Conservation (phyloP, 179 eudicot species). For the Beta corolliflora region DNA sequence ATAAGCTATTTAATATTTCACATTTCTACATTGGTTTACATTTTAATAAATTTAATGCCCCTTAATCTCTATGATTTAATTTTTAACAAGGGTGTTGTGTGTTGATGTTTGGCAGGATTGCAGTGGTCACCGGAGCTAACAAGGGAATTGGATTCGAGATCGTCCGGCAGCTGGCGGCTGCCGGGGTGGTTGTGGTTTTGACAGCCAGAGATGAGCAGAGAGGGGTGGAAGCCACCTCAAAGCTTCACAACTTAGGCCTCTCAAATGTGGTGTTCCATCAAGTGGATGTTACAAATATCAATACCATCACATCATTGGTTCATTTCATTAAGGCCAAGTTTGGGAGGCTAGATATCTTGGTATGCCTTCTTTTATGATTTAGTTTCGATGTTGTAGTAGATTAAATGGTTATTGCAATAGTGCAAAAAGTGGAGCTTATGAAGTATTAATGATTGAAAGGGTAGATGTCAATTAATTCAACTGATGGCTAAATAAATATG, state of each 20-base stretch:
- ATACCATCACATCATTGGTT: constrained; percentile 22
- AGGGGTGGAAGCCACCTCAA: constrained; percentile 25
- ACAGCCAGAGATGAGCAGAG: constrained; percentile 28
- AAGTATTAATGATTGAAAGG: background rate
- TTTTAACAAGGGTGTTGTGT: background rate
- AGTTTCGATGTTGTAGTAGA: background rate
- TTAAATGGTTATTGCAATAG: background rate
- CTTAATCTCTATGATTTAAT: background rate
- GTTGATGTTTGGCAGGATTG: constrained; percentile 20
- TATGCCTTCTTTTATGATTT: background rate
- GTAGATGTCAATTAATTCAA: background rate
- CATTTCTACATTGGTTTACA: background rate
- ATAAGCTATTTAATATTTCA: background rate
- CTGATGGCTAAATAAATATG: too few relatives aligned
- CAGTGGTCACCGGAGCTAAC: constrained; percentile 35
- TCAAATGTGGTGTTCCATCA: constrained; percentile 32
- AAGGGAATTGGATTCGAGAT: constrained; percentile 32
- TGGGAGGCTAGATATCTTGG: constrained; percentile 35
- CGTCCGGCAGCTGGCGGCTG: constrained; percentile 27
- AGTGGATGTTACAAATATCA: constrained; percentile 24
- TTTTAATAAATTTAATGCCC: background rate
- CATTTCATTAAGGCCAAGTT: constrained; percentile 24
- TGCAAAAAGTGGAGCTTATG: background rate
- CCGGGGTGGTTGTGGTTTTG: constrained; percentile 24
- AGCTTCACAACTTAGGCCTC: constrained; percentile 21